Evolutionary conservation across 1,284 basidiomycete species (phyloP).

Genomic region (Cutaneotrichosporon sp.): DNA sequence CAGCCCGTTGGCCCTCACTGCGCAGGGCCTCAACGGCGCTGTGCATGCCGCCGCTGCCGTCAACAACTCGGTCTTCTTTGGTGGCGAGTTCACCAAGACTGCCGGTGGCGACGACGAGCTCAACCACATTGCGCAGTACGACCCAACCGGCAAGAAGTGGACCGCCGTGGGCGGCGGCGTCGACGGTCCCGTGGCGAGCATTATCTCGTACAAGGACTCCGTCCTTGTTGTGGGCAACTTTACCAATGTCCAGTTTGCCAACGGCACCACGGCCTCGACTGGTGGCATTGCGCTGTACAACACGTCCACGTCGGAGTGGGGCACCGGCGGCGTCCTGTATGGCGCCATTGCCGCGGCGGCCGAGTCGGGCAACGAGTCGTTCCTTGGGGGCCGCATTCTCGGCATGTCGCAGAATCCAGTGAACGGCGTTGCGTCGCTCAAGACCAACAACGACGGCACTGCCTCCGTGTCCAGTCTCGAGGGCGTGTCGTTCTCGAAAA

Average conservation of each 20-base stretch:
- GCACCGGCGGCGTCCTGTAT: slow-evolving; percentile 63
- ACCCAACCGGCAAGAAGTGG: slow-evolving; percentile 66
- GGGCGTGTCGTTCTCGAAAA: slow-evolving; percentile 30
- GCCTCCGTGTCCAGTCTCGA: slow-evolving; percentile 28
- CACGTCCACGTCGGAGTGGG: slow-evolving; percentile 60
- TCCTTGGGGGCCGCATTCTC: slow-evolving; percentile 49
- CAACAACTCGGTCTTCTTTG: slow-evolving; percentile 67
- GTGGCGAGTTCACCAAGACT: slow-evolving; percentile 76
- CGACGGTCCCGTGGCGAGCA: slow-evolving; percentile 63
- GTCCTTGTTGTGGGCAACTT: slow-evolving; percentile 73
- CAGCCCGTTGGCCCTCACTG: slow-evolving; percentile 50
- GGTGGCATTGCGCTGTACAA: slow-evolving; percentile 77
- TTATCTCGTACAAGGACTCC: slow-evolving; percentile 53
- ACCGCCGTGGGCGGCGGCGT: slow-evolving; percentile 66
- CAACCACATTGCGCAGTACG: slow-evolving; percentile 67
- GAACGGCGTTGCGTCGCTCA: slow-evolving; percentile 49
- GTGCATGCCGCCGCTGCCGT: slow-evolving; percentile 62
- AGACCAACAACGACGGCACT: slow-evolving; percentile 32
- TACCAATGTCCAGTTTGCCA: slow-evolving; percentile 53
- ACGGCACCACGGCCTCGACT: slow-evolving; percentile 49
- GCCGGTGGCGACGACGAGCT: slow-evolving; percentile 56
- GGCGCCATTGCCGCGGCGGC: slow-evolving; percentile 65
- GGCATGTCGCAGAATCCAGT: slow-evolving; percentile 46
- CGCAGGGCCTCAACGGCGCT: slow-evolving; percentile 66
- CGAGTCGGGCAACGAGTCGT: slow-evolving; percentile 45